phyloP scores from a whole-genome alignment of 164 flowering plant species.

The Kingdonia uniflora region DNA sequence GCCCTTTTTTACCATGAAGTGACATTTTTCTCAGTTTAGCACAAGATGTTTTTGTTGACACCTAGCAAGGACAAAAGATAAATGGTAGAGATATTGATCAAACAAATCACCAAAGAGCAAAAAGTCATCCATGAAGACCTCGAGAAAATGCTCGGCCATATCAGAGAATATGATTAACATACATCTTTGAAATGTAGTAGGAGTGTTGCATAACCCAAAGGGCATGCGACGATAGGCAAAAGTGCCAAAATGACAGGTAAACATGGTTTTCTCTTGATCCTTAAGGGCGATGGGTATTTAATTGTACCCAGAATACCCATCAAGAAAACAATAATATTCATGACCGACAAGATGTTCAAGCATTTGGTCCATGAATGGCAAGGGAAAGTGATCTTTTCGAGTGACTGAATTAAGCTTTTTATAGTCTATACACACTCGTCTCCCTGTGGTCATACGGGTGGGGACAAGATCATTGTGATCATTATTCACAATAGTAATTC shows the following conservation, averaged over 20 bases:
- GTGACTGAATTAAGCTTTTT: background rate
- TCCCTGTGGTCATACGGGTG: background rate
- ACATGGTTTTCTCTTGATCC: background rate
- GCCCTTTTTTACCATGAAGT: background rate
- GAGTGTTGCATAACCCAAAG: background rate
- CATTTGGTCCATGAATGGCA: constrained; percentile 1
- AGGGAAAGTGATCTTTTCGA: background rate
- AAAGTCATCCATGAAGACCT: constrained; percentile 1
- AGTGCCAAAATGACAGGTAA: background rate
- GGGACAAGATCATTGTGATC: background rate
- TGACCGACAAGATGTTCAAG: background rate
- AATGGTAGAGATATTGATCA: background rate
- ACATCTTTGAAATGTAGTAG: background rate
- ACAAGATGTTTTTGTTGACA: background rate
- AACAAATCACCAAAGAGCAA: background rate
- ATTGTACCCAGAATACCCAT: background rate
- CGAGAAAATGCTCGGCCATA: background rate
- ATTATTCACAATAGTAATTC: background rate
- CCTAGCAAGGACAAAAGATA: background rate
- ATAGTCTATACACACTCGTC: background rate
- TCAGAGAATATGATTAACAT: background rate
- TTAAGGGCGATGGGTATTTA: background rate
- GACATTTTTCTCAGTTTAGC: background rate
- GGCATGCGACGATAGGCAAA: background rate
- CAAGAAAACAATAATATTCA: background rate